These are phyloP conservation scores for Didymella keratinophila DNA, from an alignment of 2,329 filamentous ascomycete genomes.

Conservation along the genomic window DNA sequence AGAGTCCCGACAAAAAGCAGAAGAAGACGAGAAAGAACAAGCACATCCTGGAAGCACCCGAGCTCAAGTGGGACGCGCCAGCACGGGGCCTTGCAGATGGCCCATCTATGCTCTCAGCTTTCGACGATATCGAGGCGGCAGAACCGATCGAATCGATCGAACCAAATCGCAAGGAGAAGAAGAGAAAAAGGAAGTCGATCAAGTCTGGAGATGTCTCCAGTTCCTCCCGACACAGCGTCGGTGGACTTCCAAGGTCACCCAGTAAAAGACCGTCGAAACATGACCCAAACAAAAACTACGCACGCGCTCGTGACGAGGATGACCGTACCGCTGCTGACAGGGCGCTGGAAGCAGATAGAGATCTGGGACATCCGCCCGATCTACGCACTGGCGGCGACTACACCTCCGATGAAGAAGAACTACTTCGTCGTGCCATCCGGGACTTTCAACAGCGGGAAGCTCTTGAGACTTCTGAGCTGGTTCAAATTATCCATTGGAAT, in stretches of 20 bases:
- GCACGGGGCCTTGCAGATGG: background rate
- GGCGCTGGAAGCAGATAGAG: constrained; percentile 20
- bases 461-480: constrained; percentile 26
- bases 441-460: constrained; percentile 31
- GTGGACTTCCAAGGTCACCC: constrained; percentile 1
- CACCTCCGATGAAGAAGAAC: constrained; percentile 33
- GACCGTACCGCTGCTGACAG: constrained; percentile 25
- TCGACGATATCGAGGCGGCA: background rate
- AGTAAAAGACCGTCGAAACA: background rate
- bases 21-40: constrained; percentile 7
- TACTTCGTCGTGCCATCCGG: constrained; percentile 33
- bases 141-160: background rate
- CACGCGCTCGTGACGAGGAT: constrained; percentile 7
- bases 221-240: constrained; percentile 5
- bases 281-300: constrained; percentile 12
- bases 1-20: background rate
- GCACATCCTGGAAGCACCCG: background rate
- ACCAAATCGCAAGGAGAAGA: background rate
- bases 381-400: constrained; percentile 28
- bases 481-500: constrained; percentile 31
- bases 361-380: constrained; percentile 27
- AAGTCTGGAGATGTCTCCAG: background rate
- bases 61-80: constrained; percentile 1
- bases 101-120: background rate
- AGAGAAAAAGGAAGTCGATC: background rate